Conservation (phyloP, 1,139 yeast genomes). For the Torulaspora globosa region DNA sequence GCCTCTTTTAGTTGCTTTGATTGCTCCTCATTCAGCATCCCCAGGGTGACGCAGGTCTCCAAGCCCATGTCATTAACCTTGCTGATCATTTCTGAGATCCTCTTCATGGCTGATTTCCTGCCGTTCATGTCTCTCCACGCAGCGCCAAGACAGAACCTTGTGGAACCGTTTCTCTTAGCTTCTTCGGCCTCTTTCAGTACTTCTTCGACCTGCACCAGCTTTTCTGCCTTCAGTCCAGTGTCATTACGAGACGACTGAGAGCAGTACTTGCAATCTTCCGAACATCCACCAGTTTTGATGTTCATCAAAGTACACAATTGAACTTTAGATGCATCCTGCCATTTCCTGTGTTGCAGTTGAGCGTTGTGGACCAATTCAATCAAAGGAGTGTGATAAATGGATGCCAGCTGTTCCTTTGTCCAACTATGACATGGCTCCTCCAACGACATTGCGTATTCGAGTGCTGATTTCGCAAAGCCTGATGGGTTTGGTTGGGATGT, state of each 20-base stretch:
- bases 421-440: slow-evolving; percentile 48
- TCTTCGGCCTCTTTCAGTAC: slow-evolving; percentile 60
- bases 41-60: slow-evolving; percentile 78
- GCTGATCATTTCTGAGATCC: slow-evolving; percentile 61
- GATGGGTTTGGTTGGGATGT: not conserved
- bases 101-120: slow-evolving; percentile 61
- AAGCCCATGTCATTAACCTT: slow-evolving; percentile 61
- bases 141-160: slow-evolving; percentile 82
- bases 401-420: slow-evolving; percentile 56
- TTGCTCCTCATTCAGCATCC: slow-evolving; percentile 66
- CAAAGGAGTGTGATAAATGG: slow-evolving; percentile 61
- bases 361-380: slow-evolving; percentile 60
- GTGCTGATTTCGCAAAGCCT: slow-evolving; percentile 2
- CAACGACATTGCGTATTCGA: slow-evolving; percentile 32
- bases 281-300: slow-evolving; percentile 76
- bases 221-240: slow-evolving; percentile 68
- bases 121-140: slow-evolving; percentile 89
- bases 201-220: slow-evolving; percentile 54
- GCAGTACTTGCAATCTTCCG: slow-evolving; percentile 79
- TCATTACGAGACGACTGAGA: slow-evolving; percentile 67
- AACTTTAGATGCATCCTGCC: slow-evolving; percentile 65
- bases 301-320: slow-evolving; percentile 73
- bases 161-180: slow-evolving; percentile 68
- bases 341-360: slow-evolving; percentile 60
- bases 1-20: slow-evolving; percentile 56